Base-by-base conservation (phyloP, 805 yeast genomes). In the Wickerhamiella kurtzmanii region DNA sequence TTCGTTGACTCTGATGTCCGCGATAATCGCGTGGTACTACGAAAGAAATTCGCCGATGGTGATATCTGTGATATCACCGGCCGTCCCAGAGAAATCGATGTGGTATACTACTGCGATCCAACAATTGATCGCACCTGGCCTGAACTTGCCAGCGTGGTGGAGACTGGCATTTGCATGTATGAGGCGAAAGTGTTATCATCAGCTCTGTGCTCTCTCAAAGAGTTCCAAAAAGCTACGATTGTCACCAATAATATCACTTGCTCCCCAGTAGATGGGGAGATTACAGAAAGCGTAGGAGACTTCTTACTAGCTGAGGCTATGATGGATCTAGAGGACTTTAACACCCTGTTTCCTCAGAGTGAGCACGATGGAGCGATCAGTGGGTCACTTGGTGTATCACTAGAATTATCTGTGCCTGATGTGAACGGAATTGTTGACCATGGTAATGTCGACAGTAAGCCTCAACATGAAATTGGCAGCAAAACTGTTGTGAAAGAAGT, bases 61-160 rank as follows among this genome's bases (percentile, higher is more conserved):
- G 72, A 72, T 18, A 45, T 64, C 2, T 82, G 92, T 61, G 83
- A 77, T 54, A 58, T 77, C 41, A 79, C 83, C 0, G 68, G 68
- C 2, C 58, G 63, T 22, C 73, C 73, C 2, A 68, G 89, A 45
- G 57, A 66, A 3, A 65, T 75, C 2, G 82, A 79, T 47, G 63
- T 82, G 3, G 71, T 71, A 44, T 80, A 75, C 57, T 65, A 68
- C 35, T 82, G 89, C 60, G 73, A 72, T 48, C 68, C 69, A 2
- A 45, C 43, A 2, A 43, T 46, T 9, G 38, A 5, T 8, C 20
- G 16, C 35, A 13, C 35, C 20, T 15, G 18, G n/a, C 44, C 46
- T 3, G 6, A 25, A 1, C 22, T 54, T 13, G 22, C 22, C 13
- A 18, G 46, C 9, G 47, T 45, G 2, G 45, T 41, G 20, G 60